A percentile compares a stretch with the other conserved stretches of the same genome.
phyloP scores from a whole-genome alignment of 164 flowering plant genomes.

The Amborella trichopoda region DNA sequence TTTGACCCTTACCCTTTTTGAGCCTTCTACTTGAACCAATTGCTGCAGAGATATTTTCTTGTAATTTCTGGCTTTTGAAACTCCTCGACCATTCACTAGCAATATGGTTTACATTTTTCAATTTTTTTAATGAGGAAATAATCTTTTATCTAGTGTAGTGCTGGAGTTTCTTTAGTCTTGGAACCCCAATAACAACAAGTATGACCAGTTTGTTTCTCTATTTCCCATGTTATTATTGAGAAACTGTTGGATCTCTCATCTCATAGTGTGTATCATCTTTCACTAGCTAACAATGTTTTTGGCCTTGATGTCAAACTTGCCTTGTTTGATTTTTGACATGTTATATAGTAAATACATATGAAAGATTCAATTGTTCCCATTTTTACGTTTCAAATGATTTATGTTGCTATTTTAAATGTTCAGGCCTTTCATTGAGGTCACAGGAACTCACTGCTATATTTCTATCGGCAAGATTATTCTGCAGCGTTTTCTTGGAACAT shows the following conservation, averaged over 20 bases:
- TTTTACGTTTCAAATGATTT: background rate
- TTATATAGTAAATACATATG: background rate
- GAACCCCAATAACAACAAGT: too few species aligned
- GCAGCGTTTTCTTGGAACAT: constrained; percentile 38
- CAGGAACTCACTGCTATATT: constrained; percentile 78
- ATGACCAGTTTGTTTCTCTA: too few species aligned
- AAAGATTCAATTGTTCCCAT: background rate
- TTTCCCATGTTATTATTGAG: too few species aligned
- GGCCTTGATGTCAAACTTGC: background rate
- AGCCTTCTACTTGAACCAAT: too few species aligned
- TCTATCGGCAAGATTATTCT: constrained; percentile 40
- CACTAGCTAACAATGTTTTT: background rate
- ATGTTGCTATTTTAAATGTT: background rate
- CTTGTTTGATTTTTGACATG: background rate
- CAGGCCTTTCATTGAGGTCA: constrained; percentile 80
- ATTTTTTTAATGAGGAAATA: too few species aligned
- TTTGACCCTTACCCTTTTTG: too few species aligned
- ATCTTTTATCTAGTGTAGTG: too few species aligned
- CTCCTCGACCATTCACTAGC: too few species aligned
- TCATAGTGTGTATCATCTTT: background rate
- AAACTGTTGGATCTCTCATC: background rate
- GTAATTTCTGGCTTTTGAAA: too few species aligned
- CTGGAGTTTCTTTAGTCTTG: too few species aligned
- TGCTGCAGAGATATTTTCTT: too few species aligned
- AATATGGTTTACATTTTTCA: too few species aligned